These are phyloP conservation scores for Populus tremula DNA, from an alignment of 345 rosid species.

Conservation along the genomic window DNA sequence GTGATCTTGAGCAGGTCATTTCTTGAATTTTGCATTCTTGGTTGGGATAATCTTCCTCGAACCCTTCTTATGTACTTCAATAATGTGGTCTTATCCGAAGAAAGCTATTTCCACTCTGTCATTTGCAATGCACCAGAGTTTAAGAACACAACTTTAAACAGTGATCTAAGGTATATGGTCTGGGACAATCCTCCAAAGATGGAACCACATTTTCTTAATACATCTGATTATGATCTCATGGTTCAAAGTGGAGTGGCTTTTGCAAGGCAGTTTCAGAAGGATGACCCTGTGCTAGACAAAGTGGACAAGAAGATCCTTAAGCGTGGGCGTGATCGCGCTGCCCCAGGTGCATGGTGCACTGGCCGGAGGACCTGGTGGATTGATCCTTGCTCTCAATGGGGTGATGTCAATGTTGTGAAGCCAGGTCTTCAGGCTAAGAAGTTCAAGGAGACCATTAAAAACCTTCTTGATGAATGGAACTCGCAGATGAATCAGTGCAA, in stretches of 20 bases:
- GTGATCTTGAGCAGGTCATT: constrained; percentile 74
- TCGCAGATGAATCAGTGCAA: constrained; percentile 75
- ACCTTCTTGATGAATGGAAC: constrained; percentile 69
- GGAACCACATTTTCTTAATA: constrained; percentile 78
- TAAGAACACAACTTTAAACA: constrained; percentile 77
- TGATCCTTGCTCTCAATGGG: constrained; percentile 97
- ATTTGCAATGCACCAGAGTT: constrained; percentile 87
- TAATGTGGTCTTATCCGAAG: constrained; percentile 79
- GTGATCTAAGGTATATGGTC: constrained; percentile 77
- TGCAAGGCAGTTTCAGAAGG: constrained; percentile 68
- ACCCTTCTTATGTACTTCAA: constrained; percentile 89
- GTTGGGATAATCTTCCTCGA: constrained; percentile 96
- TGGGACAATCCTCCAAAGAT: constrained; percentile 99
- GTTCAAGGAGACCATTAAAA: constrained; percentile 60
- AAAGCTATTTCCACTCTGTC: constrained; percentile 88
- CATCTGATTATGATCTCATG: constrained; percentile 63
- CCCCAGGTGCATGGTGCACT: constrained; percentile 93
- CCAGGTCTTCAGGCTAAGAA: constrained; percentile 78
- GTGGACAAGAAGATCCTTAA: constrained; percentile 70
- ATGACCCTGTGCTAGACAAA: constrained; percentile 70
- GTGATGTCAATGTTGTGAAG: constrained; percentile 69
- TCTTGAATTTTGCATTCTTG: constrained; percentile 81
- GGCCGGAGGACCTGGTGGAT: constrained; percentile 68
- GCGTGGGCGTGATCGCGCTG: constrained; percentile 53
- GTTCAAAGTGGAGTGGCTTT: constrained; percentile 87